These are phyloP conservation scores for Nicotiana benthamiana DNA, from an alignment of 257 asterid genomes.

Conservation along the genomic window DNA sequence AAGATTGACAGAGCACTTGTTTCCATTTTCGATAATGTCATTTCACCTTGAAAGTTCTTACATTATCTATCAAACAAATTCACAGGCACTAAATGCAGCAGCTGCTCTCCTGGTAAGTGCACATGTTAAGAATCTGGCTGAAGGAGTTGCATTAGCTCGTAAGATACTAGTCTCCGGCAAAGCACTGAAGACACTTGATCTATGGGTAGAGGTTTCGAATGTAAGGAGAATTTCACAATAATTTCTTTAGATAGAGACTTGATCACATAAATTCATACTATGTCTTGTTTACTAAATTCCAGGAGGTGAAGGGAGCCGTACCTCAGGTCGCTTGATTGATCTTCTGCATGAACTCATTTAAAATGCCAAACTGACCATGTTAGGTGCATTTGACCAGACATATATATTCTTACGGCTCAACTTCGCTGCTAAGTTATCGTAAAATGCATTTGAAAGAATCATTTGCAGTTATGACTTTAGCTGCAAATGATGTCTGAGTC, in stretches of 20 bases:
- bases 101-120: constrained; percentile 89
- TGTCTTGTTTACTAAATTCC: neutral
- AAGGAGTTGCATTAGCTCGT: constrained; percentile 72
- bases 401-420: neutral
- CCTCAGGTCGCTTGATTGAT: neutral
- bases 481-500: too few species aligned
- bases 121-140: constrained; percentile 39
- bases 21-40: neutral
- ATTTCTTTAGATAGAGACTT: neutral
- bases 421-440: neutral
- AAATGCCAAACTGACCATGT: neutral
- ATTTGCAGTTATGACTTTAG: too few species aligned
- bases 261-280: neutral
- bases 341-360: neutral
- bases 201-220: constrained; percentile 59
- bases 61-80: neutral
- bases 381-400: neutral
- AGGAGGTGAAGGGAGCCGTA: constrained; percentile 2
- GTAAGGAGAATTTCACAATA: constrained; percentile 27
- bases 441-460: too few species aligned
- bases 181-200: constrained; percentile 64
- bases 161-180: constrained; percentile 58
- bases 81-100: constrained; percentile 83
- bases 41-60: neutral
- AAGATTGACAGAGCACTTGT: neutral